These are phyloP conservation scores for Saccharomyces kudriavzevii DNA, from an alignment of 805 yeast species.

Conservation along the genomic window DNA sequence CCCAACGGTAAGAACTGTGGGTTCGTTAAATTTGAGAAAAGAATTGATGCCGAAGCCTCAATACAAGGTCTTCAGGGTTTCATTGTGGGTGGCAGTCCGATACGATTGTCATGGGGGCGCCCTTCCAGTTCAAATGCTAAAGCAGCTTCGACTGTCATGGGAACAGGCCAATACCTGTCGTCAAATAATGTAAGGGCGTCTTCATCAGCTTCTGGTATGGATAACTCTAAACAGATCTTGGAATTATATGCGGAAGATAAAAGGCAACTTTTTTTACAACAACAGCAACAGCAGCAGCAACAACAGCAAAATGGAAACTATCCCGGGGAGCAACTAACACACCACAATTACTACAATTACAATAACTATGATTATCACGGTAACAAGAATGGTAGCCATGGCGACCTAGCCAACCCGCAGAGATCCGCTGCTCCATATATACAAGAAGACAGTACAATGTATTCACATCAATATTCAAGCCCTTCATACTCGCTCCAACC, in stretches of 20 bases:
- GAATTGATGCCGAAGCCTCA: slow-evolving; percentile 72
- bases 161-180: neutral
- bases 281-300: slow-evolving; percentile 1
- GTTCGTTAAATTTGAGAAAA: slow-evolving; percentile 55
- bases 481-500: neutral
- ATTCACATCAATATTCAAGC: neutral
- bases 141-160: slow-evolving; percentile 1
- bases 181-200: neutral
- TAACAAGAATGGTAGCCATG: neutral
- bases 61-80: slow-evolving; percentile 75
- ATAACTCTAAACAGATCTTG: neutral
- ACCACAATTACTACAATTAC: neutral
- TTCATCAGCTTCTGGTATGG: neutral
- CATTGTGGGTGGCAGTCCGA: slow-evolving; percentile 63
- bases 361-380: neutral
- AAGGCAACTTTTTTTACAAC: neutral
- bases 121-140: slow-evolving; percentile 5
- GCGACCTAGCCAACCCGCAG: neutral
- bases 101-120: slow-evolving; percentile 72
- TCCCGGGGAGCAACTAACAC: neutral
- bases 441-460: neutral
- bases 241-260: neutral
- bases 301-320: neutral
- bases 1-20: slow-evolving; percentile 80
- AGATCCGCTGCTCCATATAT: neutral